Base-by-base conservation (phyloP, 441 rosid genomes). In the Hura crepitans region DNA sequence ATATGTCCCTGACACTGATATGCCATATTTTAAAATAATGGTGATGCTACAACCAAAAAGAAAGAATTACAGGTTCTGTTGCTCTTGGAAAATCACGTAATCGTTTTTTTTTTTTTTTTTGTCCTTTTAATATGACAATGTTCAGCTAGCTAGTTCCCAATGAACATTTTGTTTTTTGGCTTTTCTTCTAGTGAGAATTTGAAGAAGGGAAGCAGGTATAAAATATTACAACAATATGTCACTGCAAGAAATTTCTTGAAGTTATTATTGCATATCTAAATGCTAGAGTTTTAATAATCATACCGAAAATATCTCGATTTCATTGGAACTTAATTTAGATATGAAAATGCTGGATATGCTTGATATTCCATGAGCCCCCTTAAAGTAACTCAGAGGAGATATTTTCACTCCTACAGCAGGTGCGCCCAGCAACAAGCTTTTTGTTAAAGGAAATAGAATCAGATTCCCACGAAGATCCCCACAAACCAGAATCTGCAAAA, bases 311-410 rank as follows among this genome's bases (percentile, higher is more conserved):
- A 95, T 87, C 76, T 92, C 97, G 74, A 85, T 80, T 75, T 71
- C 87, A 69, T 74, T 77, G 75, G 81, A 66, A 65, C 81, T 72
- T 59, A 84, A 76, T 79, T 83, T 81, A 69, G 84, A 72, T 68
- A 92, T 75, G 64, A 86, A 81, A 79, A 95, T 78, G 78, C 85
- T 89, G 71, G 91, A 84, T 62, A 95, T 82, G 33, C 84, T 82
- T 80, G 99, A 95, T 82, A 95, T 90, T 66, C 99, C 99, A 78
- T 95, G 99, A 73, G 93, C 94, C 72, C 91, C 96, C 86, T 95
- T 95, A 74, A 95, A 95, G 79, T 83, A 85, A 77, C 72, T 81
- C 60, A 82, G 55, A 23, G 94, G 89, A 79, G 87, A 82, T 73
- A 90, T 78, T 79, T 82, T 85, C 64, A 71, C 60, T 66, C 72